Evolutionary conservation across 75 land plant genomes (phyloP), one percentile per base, ranked within the genome.

Genomic region (Pinus albicaulis): DNA sequence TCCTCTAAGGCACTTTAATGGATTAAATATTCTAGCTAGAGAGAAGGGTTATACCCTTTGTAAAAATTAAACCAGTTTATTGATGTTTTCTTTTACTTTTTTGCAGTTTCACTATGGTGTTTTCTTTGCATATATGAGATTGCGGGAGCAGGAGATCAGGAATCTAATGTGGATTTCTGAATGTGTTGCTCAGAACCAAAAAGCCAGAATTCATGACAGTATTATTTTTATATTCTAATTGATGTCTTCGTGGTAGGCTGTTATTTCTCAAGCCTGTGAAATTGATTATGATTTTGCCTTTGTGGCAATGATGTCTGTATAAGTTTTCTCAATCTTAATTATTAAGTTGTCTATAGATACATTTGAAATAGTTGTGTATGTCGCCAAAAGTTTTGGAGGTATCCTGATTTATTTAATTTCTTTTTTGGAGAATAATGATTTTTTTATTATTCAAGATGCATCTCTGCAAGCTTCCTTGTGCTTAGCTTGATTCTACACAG

Each of bases 101-200:
- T 11, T 86, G 89, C 91, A 93, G 95, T 93, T 93, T 80, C 95
- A 93, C 59, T 93, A 91, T 81, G 95, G 74, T 2, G 95, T 93
- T 20, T 93, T 93, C 79, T 93, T 89, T 78, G 91, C 95, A 10
- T 93, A 93, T 82, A 86, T 93, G 79, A 88, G 91, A 79, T 73
- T 92, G 77, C 83, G 91, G 76, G 95, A 92, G 78, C 95, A 92
- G 75, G 95, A 91, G 82, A 92, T 93, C 16, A 82, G 93, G 80
- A 93, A 93, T 78, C 72, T 93, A 69, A 93, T 93, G 95, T 93
- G 95, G 95, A 87, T 93, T 55, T 86, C 95, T 20, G 95, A 93
- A 64, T 93, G 95, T 76, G 95, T 93, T 14, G 95, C 95, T 7
- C 95, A 93, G 71, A 93, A 93, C 75, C 95, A 93, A 80, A 93